These are phyloP conservation scores for Mucor circinelloides DNA, from an alignment of 371 early-diverging fungal genomes.

Conservation along the genomic window DNA sequence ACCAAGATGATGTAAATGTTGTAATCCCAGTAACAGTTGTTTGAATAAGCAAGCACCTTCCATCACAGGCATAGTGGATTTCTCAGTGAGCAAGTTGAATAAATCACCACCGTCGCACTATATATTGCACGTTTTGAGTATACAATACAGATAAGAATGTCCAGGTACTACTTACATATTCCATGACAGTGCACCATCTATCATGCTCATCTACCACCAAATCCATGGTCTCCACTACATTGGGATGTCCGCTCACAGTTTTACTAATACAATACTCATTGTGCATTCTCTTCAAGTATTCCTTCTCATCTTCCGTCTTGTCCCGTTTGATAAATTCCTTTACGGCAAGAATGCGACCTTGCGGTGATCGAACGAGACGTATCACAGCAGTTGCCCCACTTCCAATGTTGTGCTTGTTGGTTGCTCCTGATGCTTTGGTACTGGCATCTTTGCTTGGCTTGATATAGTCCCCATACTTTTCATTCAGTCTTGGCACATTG, in stretches of 20 bases:
- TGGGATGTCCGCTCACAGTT: conserved; percentile 61
- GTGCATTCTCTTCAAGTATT: conserved; percentile 68
- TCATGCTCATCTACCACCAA: conserved; percentile 59
- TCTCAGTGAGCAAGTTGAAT: conserved; percentile 48
- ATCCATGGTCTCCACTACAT: conserved; percentile 76
- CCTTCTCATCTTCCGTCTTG: conserved; percentile 59
- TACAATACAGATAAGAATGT: neutral
- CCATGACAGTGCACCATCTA: conserved; percentile 69
- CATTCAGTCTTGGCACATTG: conserved; percentile 19
- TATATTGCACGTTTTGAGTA: neutral
- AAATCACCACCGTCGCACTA: conserved; percentile 71
- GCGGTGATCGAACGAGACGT: conserved; percentile 71
- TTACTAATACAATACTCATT: conserved; percentile 77
- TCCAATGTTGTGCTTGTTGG: conserved; percentile 65
- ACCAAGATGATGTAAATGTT: conserved; percentile 94
- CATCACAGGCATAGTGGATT: conserved; percentile 35
- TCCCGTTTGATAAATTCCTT: conserved; percentile 67
- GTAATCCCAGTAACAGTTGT: conserved; percentile 93
- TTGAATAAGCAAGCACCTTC: conserved; percentile 67
- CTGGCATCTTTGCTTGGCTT: conserved; percentile 14
- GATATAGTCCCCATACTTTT: conserved; percentile 29
- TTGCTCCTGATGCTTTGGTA: conserved; percentile 20
- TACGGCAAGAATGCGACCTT: conserved; percentile 32
- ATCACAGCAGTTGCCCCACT: conserved; percentile 95
- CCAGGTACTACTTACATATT: conserved; percentile 49